These are phyloP conservation scores for Aspergillus asperescens DNA, from an alignment of 495 filamentous ascomycete species.

Conservation along the genomic window DNA sequence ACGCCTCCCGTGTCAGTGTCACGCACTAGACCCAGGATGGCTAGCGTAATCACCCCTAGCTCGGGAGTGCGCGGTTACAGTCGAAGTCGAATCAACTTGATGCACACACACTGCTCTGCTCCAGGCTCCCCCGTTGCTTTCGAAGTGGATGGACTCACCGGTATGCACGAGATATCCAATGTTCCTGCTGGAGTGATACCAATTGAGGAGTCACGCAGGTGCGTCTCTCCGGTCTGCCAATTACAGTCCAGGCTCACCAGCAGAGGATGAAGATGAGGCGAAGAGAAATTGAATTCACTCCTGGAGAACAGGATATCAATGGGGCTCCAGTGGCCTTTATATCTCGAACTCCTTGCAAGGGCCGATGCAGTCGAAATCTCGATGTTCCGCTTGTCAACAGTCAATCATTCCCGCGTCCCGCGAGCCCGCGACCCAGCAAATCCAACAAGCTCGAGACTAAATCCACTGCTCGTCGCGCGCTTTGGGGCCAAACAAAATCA, in stretches of 20 bases:
- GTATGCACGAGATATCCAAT: neutral
- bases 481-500: constrained; percentile 5
- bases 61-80: constrained; percentile 14
- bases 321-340: neutral
- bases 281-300: constrained; percentile 1
- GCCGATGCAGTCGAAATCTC: neutral
- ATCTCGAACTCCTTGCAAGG: neutral
- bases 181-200: neutral
- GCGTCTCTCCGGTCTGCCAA: neutral
- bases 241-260: constrained; percentile 3
- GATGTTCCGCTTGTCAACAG: constrained; percentile 3
- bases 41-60: constrained; percentile 14
- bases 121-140: neutral
- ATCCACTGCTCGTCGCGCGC: constrained; percentile 15
- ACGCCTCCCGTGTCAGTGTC: constrained; percentile 10
- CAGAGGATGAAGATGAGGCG: neutral
- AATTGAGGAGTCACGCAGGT: neutral
- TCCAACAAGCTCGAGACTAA: constrained; percentile 10
- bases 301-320: neutral
- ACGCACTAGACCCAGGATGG: constrained; percentile 8
- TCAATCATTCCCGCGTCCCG: constrained; percentile 2
- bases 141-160: neutral
- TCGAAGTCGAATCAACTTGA: neutral
- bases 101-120: neutral
- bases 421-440: neutral